Conservation (phyloP, 129 eudicot species). For the Escallonia rubra region DNA sequence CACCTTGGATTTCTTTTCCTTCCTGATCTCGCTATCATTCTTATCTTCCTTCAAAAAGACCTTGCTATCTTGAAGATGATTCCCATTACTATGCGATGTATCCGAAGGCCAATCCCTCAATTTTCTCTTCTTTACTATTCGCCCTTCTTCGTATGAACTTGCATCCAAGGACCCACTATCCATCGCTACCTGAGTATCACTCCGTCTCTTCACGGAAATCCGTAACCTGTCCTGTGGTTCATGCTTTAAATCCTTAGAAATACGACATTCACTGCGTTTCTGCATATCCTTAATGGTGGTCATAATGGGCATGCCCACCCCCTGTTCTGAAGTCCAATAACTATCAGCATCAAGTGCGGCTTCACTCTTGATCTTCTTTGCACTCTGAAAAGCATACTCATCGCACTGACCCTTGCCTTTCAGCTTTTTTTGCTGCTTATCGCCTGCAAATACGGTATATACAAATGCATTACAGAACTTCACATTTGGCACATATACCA, state of each 20-base stretch:
- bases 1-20: slow-evolving; percentile 46
- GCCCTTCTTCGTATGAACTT: slow-evolving; percentile 10
- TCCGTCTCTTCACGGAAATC: slow-evolving; percentile 27
- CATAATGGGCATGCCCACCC: background rate
- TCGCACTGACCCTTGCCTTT: slow-evolving; percentile 41
- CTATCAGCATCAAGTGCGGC: slow-evolving; percentile 11
- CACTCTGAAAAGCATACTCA: slow-evolving; percentile 17
- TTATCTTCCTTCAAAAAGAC: slow-evolving; percentile 19
- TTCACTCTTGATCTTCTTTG: slow-evolving; percentile 38
- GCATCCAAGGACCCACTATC: slow-evolving; percentile 17
- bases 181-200: slow-evolving; percentile 21
- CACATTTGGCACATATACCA: slow-evolving; percentile 2
- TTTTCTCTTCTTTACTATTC: slow-evolving; percentile 54
- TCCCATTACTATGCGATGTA: slow-evolving; percentile 20
- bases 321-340: slow-evolving; percentile 10
- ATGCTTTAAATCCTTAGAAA: slow-evolving; percentile 25
- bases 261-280: slow-evolving; percentile 11
- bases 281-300: too few relatives aligned
- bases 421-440: slow-evolving; percentile 33
- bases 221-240: slow-evolving; percentile 27
- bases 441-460: slow-evolving; percentile 43
- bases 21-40: slow-evolving; percentile 26
- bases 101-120: slow-evolving; percentile 44
- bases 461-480: background rate
- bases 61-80: slow-evolving; percentile 13